Conservation (phyloP, 306 rosid genomes). For the Vigna hirtella region DNA sequence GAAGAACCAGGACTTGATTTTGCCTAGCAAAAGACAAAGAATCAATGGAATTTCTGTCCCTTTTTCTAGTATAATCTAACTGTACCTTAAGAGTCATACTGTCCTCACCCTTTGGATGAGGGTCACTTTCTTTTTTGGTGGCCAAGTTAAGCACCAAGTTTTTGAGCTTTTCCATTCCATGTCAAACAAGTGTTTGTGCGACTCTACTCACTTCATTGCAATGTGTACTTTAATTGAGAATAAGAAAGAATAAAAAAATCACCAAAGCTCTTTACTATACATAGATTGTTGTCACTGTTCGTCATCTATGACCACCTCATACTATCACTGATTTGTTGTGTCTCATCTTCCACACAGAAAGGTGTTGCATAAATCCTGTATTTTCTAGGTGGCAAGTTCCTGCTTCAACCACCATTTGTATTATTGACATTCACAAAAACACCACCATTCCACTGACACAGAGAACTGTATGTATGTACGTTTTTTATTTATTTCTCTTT, state of each 20-base stretch:
- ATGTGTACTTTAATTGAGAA: slow-evolving; percentile 12
- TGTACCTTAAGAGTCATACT: slow-evolving; percentile 9
- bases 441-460: slow-evolving; percentile 33
- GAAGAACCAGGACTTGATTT: slow-evolving; percentile 13
- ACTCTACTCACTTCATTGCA: neutral
- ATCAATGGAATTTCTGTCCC: slow-evolving; percentile 25
- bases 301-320: slow-evolving; percentile 38
- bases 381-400: slow-evolving; percentile 33
- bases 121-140: slow-evolving; percentile 32
- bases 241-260: neutral
- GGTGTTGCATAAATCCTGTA: slow-evolving; percentile 42
- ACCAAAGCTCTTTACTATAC: neutral
- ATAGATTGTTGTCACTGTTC: neutral
- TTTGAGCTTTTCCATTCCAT: slow-evolving; percentile 27
- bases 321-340: neutral
- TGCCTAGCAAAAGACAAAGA: slow-evolving; percentile 31
- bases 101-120: slow-evolving; percentile 29
- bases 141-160: slow-evolving; percentile 35
- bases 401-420: slow-evolving; percentile 14
- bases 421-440: neutral
- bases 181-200: neutral
- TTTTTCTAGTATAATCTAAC: slow-evolving; percentile 24
- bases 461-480: neutral
- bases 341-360: slow-evolving; percentile 35
- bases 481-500: neutral